A percentile compares a stretch with the other conserved stretches of the same genome.
These are phyloP conservation scores for Neurospora africana DNA, from an alignment of 495 filamentous ascomycete species.

Conservation along the genomic window DNA sequence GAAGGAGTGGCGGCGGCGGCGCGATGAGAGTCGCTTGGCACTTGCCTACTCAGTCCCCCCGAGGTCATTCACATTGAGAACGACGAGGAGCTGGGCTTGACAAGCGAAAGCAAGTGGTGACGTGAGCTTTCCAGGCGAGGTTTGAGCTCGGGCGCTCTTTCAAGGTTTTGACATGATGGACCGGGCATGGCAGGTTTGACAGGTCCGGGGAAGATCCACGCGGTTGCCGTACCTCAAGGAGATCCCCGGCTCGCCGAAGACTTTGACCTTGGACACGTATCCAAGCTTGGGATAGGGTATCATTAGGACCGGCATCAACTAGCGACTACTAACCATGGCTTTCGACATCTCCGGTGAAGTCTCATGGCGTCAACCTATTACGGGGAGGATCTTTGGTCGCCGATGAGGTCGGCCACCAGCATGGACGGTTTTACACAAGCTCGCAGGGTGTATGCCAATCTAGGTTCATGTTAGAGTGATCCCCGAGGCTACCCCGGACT, in stretches of 20 bases:
- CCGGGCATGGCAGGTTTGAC: neutral
- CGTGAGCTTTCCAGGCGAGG: neutral
- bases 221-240: neutral
- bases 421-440: neutral
- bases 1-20: neutral
- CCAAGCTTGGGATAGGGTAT: neutral
- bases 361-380: neutral
- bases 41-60: neutral
- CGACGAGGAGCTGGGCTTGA: neutral
- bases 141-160: neutral
- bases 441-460: neutral
- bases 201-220: neutral
- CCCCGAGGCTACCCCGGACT: neutral
- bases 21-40: neutral
- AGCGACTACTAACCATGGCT: neutral
- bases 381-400: neutral
- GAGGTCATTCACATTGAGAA: neutral
- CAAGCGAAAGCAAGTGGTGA: neutral
- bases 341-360: neutral
- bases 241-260: neutral
- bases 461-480: neutral
- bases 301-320: neutral
- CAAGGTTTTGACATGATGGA: neutral
- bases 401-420: neutral
- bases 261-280: neutral